These are phyloP conservation scores for Euclidium syriacum DNA, from an alignment of 345 rosid species.

Conservation along the genomic window DNA sequence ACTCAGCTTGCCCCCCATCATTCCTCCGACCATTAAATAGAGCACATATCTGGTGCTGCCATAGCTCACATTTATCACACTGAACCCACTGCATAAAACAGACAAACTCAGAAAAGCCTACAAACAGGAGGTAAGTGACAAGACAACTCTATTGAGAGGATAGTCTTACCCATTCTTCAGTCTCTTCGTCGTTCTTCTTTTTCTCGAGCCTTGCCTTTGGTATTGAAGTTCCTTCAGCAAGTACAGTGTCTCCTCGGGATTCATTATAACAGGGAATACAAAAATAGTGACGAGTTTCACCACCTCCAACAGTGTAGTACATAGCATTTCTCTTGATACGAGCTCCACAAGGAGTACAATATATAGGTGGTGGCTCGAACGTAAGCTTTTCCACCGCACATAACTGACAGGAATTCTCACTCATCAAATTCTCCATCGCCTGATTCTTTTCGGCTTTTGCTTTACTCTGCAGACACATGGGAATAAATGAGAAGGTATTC, in stretches of 20 bases:
- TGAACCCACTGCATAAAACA: slow-evolving; percentile 86
- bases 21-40: slow-evolving; percentile 96
- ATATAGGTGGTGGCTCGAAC: slow-evolving; percentile 97
- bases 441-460: slow-evolving; percentile 95
- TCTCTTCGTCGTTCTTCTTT: slow-evolving; percentile 98
- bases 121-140: slow-evolving; percentile 5
- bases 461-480: slow-evolving; percentile 62
- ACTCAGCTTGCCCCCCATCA: slow-evolving; percentile 99
- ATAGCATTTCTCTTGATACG: slow-evolving; percentile 97
- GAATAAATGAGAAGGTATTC: slow-evolving; percentile 9
- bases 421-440: slow-evolving; percentile 96
- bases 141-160: background rate
- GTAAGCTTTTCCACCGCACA: slow-evolving; percentile 99
- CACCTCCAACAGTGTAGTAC: slow-evolving; percentile 86
- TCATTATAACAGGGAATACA: slow-evolving; percentile 97
- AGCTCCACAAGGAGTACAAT: slow-evolving; percentile 93
- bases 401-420: slow-evolving; percentile 96
- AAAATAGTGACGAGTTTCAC: slow-evolving; percentile 85
- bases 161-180: slow-evolving; percentile 91
- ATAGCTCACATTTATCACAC: slow-evolving; percentile 98
- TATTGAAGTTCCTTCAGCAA: slow-evolving; percentile 63
- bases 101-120: slow-evolving; percentile 10
- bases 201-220: slow-evolving; percentile 82
- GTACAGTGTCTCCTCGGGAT: slow-evolving; percentile 78
- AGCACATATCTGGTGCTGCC: slow-evolving; percentile 99